phyloP scores from a whole-genome alignment of 257 asterid species.

The Scutellaria minor region DNA sequence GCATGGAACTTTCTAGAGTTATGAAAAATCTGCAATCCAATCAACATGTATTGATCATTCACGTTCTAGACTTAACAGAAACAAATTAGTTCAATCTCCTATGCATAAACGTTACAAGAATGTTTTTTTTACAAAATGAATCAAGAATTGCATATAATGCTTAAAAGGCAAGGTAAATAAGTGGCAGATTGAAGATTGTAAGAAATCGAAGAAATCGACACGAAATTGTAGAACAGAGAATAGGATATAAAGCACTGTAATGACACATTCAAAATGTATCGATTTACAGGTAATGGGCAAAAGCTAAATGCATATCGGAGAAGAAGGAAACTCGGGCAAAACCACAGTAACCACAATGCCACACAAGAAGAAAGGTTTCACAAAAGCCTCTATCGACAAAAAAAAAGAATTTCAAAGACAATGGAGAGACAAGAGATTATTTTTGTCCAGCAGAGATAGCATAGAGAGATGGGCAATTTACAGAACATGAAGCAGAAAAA shows the following conservation, averaged over 20 bases:
- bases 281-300: background rate
- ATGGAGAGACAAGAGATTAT: slow-evolving; percentile 24
- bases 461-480: slow-evolving; percentile 37
- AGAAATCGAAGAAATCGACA: background rate
- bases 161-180: too few relatives aligned
- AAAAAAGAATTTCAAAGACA: slow-evolving; percentile 31
- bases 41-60: background rate
- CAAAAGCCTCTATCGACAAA: slow-evolving; percentile 37
- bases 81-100: too few relatives aligned
- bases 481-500: slow-evolving; percentile 36
- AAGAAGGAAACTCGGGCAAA: background rate
- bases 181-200: background rate
- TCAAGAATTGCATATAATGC: too few relatives aligned
- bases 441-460: slow-evolving; percentile 31
- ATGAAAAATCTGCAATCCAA: background rate
- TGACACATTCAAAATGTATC: too few relatives aligned
- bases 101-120: too few relatives aligned
- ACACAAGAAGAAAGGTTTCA: slow-evolving; percentile 31
- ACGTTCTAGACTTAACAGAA: too few relatives aligned
- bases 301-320: slow-evolving; percentile 17
- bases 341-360: slow-evolving; percentile 30
- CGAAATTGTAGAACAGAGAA: background rate
- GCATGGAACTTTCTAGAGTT: too few relatives aligned
- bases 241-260: too few relatives aligned
- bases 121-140: too few relatives aligned